phyloP scores from a whole-genome alignment of 2,329 filamentous ascomycete genomes.

The Cordyceps tenuipes region DNA sequence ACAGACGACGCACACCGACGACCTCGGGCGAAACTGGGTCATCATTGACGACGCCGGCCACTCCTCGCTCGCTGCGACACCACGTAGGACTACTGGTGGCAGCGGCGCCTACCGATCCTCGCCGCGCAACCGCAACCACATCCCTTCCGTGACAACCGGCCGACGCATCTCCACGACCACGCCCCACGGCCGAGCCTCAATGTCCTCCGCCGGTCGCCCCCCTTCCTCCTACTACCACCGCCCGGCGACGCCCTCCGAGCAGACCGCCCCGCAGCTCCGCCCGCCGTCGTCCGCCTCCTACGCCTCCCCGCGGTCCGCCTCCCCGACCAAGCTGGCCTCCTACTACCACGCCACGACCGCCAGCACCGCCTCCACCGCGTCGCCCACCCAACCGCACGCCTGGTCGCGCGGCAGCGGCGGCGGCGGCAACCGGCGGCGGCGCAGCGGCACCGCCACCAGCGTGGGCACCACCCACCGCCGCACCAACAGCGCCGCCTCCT shows the following conservation, averaged over 20 bases:
- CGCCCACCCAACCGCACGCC: slow-evolving; percentile 1
- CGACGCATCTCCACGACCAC: slow-evolving; percentile 37
- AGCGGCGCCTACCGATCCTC: slow-evolving; percentile 16
- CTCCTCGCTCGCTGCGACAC: slow-evolving; percentile 16
- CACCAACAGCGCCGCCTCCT: slow-evolving; percentile 36
- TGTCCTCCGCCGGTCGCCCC: no score
- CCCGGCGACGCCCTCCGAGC: slow-evolving; percentile 24
- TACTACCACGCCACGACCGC: slow-evolving; percentile 2
- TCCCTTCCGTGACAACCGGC: slow-evolving; percentile 24
- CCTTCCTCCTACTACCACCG: slow-evolving; percentile 14
- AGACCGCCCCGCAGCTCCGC: slow-evolving; percentile 20
- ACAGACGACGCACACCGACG: slow-evolving; percentile 44
- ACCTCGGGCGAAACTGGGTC: slow-evolving; percentile 63
- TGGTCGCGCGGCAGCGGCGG: background rate
- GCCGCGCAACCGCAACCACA: slow-evolving; percentile 25
- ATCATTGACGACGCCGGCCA: slow-evolving; percentile 42
- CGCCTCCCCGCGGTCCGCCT: slow-evolving; percentile 25
- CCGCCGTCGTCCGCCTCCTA: slow-evolving; percentile 28
- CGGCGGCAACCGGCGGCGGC: slow-evolving; percentile 1
- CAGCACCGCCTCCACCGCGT: slow-evolving; percentile 9
- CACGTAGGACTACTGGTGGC: slow-evolving; percentile 18
- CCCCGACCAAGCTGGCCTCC: slow-evolving; percentile 33
- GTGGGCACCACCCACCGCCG: slow-evolving; percentile 30
- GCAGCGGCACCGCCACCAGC: slow-evolving; percentile 1
- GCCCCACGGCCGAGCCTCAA: slow-evolving; percentile 16